Base-by-base conservation (phyloP, 495 filamentous ascomycete genomes). In the Lasiosphaeris hirsuta region DNA sequence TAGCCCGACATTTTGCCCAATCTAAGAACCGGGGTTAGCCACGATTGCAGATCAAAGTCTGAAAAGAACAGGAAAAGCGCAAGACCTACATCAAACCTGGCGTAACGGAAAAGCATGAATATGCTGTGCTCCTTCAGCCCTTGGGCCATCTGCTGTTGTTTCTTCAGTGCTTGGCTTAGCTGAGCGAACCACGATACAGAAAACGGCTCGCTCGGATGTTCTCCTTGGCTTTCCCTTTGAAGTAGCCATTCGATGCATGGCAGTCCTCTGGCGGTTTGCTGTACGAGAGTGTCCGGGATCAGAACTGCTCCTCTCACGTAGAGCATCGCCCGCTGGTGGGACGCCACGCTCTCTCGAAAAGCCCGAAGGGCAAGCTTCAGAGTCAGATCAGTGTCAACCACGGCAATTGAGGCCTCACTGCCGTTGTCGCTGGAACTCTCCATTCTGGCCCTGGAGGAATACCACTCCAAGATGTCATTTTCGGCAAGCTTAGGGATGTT, bases 401-500 rank as follows among this genome's bases (percentile, higher is more conserved):
- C 51, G 8, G 13, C 19, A 10, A 58, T 11, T 0, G 55, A 58
- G 3, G 35, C 35, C 38, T 48, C 44, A 17, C 49, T 65, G 39
- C 57, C 45, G 34, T 50, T 34, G 1, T 64, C 57, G 13, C 14
- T 40, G 1, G 15, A 3, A 2, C 18, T 19, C 15, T 56, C 23
- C 15, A 49, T 51, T 30, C 51, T 40, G 10, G 50, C 9, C n/a
- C 49, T 53, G 2, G 73, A 59, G 10, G 76, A 64, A 42, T 81
- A 78, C 79, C 79, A 82, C 41, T 75, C 70, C 15, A 73, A 61
- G 23, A 82, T 76, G 51, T 82, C 79, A 10, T 70, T 69, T 42
- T 79, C 78, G 39, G 74, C 70, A 3, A 78, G 76, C 42, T 67
- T 72, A 37, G 77, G 69, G 9, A 82, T 61, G 15, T 71, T 70